Base-by-base conservation (phyloP, 108 stramenopile species). In the Mayamaea pseudoterrestris region DNA sequence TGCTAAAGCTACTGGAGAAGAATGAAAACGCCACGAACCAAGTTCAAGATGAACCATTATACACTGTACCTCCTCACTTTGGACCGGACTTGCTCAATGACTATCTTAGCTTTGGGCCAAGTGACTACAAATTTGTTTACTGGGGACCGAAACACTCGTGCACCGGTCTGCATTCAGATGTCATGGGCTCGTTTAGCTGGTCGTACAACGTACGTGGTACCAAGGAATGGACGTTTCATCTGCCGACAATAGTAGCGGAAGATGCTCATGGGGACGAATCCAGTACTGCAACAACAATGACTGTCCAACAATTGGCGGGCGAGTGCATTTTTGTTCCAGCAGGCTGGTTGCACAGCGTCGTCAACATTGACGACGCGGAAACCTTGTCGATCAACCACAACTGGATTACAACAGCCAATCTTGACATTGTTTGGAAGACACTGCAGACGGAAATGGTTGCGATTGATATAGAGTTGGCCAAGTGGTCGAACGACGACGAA, bases 331-430 rank as follows among this genome's bases (percentile, higher is more conserved):
- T 88, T 65, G 85, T 94, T 6, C 88, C 88, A 3, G 58, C 74
- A 3, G 72, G 56, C 18, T 86, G 85, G 83, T 70, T 69, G 48
- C 93, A 94, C 41, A 40, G 68, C n/a, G 93, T 94, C 6, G 50
- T 59, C 17, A 94, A 94, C 62, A 27, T 80, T 14, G n/a, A n/a
- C n/a, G 48, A 48, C 30, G 72, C 53, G 22, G 86, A 85, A 53
- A 83, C 85, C 27, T 44, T 93, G 2, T 84, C 80, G 3, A 70
- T 87, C 49, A 93, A 93, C 67, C 85, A 84, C 56, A 92, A 92
- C 45, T 92, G 90, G 90, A 73, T 84, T 22, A 84, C 80, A 13
- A 51, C 60, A 7, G 49, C 66, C 5, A 72, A 68, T 35, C 35
- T 82, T 31, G 76, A 78, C 44, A 28, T 20, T 13, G 35, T 61